phyloP scores from a whole-genome alignment of 116 monocot species.

The Papilionanthe hybrid region DNA sequence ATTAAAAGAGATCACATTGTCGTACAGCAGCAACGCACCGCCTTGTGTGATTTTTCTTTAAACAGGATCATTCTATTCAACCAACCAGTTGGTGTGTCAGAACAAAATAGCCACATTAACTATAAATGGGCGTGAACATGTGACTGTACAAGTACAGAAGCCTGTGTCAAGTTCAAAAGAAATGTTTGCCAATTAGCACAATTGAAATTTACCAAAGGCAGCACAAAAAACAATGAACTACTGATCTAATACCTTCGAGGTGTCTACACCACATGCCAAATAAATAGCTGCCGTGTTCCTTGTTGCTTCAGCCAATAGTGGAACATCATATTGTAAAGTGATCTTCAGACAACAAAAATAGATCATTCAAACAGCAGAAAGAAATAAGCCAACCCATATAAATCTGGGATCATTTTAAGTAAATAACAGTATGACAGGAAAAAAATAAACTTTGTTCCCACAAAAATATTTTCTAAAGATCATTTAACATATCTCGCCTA shows the following conservation, averaged over 20 bases:
- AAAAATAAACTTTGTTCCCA: neutral
- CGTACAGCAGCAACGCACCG: slow-evolving; percentile 72
- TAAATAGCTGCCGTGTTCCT: slow-evolving; percentile 91
- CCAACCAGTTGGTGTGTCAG: slow-evolving; percentile 85
- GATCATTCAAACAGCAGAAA: neutral
- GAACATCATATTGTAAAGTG: slow-evolving; percentile 74
- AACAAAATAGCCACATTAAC: slow-evolving; percentile 94
- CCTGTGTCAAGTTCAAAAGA: slow-evolving; percentile 34
- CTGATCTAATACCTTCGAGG: slow-evolving; percentile 56
- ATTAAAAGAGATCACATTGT: neutral
- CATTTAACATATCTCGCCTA: neutral
- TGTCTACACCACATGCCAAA: slow-evolving; percentile 93
- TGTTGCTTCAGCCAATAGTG: slow-evolving; percentile 63
- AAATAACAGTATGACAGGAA: neutral
- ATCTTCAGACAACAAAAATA: slow-evolving; percentile 38
- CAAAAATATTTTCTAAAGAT: neutral
- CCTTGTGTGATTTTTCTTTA: slow-evolving; percentile 94
- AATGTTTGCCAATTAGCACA: neutral
- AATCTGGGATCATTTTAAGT: neutral
- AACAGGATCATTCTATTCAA: slow-evolving; percentile 98
- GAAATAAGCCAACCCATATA: neutral
- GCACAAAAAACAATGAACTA: slow-evolving; percentile 5
- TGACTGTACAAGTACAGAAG: slow-evolving; percentile 91
- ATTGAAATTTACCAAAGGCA: neutral
- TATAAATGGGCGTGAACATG: slow-evolving; percentile 93